Conservation (phyloP, 768 basidiomycete species). For the Kwoniella sp. region DNA sequence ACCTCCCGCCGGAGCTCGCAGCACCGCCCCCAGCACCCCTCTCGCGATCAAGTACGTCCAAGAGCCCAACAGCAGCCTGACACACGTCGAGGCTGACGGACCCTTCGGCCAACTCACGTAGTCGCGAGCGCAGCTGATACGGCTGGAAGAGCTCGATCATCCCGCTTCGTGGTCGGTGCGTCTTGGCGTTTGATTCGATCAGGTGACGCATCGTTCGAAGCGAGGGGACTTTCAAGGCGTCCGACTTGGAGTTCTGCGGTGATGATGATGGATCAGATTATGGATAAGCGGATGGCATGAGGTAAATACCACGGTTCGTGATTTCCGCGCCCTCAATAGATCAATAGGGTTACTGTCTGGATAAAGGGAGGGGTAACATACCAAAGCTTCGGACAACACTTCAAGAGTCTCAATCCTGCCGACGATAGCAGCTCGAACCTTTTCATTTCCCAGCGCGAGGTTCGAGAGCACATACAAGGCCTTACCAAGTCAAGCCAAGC, state of each 20-base stretch:
- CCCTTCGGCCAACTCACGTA: conserved; percentile 30
- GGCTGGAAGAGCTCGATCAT: conserved; percentile 45
- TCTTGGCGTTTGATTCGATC: conserved; percentile 36
- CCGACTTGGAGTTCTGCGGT: conserved; percentile 34
- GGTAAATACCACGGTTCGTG: too few relatives aligned
- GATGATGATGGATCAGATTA: background rate
- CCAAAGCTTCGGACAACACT: conserved; percentile 38
- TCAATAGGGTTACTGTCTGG: too few relatives aligned
- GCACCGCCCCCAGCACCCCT: conserved; percentile 7
- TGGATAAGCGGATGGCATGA: background rate
- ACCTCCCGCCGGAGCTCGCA: background rate
- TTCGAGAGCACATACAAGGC: conserved; percentile 42
- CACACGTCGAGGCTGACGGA: conserved; percentile 32
- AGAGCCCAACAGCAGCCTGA: conserved; percentile 26
- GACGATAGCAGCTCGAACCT: conserved; percentile 29
- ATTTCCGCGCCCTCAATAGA: too few relatives aligned
- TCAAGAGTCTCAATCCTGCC: conserved; percentile 36
- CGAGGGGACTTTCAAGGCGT: conserved; percentile 37
- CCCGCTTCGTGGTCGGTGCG: conserved; percentile 36
- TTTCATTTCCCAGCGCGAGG: conserved; percentile 43
- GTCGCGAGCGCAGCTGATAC: conserved; percentile 38
- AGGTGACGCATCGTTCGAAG: conserved; percentile 39
- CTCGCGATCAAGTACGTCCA: conserved; percentile 40
- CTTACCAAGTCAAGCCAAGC: background rate
- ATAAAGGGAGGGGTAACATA: conserved; percentile 25